Conservation (phyloP, 2,329 filamentous ascomycete species). For the Basipetospora chlamydospora region DNA sequence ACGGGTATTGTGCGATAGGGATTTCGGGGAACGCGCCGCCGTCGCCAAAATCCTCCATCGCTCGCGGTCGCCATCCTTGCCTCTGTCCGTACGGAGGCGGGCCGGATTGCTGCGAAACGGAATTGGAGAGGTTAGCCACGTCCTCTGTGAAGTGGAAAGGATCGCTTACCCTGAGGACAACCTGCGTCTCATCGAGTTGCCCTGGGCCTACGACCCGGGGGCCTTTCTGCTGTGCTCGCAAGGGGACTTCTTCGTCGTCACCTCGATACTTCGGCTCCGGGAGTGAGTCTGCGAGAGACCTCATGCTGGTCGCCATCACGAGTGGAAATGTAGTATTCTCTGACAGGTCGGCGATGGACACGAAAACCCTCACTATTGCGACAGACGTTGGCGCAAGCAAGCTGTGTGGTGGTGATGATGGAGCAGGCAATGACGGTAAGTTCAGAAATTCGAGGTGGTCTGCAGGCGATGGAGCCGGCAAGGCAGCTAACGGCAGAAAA, state of each 20-base stretch:
- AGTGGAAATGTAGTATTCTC: too few relatives aligned
- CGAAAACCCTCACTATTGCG: too few relatives aligned
- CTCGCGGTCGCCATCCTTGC: slow-evolving; percentile 77
- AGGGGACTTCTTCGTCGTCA: slow-evolving; percentile 68
- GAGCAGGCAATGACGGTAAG: too few relatives aligned
- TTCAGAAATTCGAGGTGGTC: too few relatives aligned
- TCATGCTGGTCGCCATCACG: slow-evolving; percentile 36
- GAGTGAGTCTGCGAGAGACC: slow-evolving; percentile 63
- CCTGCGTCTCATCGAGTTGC: slow-evolving; percentile 71
- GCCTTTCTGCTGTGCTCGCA: slow-evolving; percentile 59
- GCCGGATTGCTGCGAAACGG: slow-evolving; percentile 50
- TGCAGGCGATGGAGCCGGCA: too few relatives aligned
- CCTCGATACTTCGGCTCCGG: slow-evolving; percentile 86
- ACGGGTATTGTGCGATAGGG: slow-evolving; percentile 83
- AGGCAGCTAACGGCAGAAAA: too few relatives aligned
- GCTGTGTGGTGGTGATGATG: too few relatives aligned
- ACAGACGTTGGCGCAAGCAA: too few relatives aligned
- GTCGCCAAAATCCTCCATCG: slow-evolving; percentile 84
- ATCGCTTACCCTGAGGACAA: slow-evolving; percentile 55
- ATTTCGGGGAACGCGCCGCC: slow-evolving; percentile 94
- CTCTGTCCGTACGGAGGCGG: slow-evolving; percentile 82
- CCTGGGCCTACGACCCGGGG: slow-evolving; percentile 68
- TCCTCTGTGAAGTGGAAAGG: not conserved
- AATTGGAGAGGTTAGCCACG: slow-evolving; percentile 5
- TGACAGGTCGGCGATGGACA: too few relatives aligned